Conservation (phyloP, 2,329 filamentous ascomycete species). For the Venturia carpophila region DNA sequence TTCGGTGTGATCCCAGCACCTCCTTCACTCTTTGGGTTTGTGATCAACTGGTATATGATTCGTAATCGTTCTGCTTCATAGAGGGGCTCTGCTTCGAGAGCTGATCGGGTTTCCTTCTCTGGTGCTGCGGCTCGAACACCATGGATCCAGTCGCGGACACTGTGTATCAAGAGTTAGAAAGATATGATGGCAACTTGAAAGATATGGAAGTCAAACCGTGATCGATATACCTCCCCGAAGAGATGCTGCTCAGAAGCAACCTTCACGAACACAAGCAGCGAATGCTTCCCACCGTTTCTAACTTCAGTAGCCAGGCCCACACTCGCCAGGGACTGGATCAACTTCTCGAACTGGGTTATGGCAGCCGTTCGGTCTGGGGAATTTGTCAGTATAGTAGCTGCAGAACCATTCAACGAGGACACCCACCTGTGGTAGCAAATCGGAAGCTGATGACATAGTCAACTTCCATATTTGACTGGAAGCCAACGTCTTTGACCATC, state of each 20-base stretch:
- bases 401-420: background rate
- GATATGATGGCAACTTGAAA: conserved; percentile 6
- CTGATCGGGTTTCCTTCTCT: conserved; percentile 59
- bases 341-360: conserved; percentile 65
- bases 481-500: conserved; percentile 3
- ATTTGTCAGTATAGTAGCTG: conserved; percentile 20
- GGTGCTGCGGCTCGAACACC: conserved; percentile 75
- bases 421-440: conserved; percentile 58
- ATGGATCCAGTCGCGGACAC: conserved; percentile 90
- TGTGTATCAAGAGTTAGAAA: conserved; percentile 26
- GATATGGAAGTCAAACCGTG: conserved; percentile 43
- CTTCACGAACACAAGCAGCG: conserved; percentile 75
- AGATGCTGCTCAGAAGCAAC: conserved; percentile 69
- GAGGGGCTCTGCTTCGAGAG: conserved; percentile 65
- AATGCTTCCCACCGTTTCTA: conserved; percentile 65
- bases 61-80: conserved; percentile 83
- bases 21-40: conserved; percentile 40
- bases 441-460: conserved; percentile 84
- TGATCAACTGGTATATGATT: conserved; percentile 71
- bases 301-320: conserved; percentile 87
- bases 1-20: conserved; percentile 45
- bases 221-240: conserved; percentile 72
- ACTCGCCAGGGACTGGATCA: conserved; percentile 64
- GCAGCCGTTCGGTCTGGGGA: conserved; percentile 58
- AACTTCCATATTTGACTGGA: conserved; percentile 47